Conservation (phyloP, 345 rosid genomes). For the Mallotus nudiflorus region DNA sequence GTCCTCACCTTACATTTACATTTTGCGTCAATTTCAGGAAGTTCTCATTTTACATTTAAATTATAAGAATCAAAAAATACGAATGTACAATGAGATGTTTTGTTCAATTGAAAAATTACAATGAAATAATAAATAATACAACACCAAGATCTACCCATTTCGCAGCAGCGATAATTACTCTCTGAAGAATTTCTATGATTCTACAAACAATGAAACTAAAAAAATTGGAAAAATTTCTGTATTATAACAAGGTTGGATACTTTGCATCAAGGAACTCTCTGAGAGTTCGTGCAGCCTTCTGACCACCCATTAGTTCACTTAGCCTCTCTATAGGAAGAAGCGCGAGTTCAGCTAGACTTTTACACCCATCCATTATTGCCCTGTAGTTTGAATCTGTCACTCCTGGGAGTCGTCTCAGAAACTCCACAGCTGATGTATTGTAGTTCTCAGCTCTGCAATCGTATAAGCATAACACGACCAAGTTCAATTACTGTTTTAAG, state of each 20-base stretch:
- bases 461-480: too few relatives aligned
- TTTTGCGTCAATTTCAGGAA: too few relatives aligned
- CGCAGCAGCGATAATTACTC: background rate
- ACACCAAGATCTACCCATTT: too few relatives aligned
- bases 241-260: conserved; percentile 78
- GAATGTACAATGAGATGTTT: background rate
- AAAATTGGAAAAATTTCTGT: background rate
- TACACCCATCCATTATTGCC: conserved; percentile 83
- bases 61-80: too few relatives aligned
- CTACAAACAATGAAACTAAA: conserved; percentile 1
- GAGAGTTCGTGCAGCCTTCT: conserved; percentile 74
- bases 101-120: conserved; percentile 1
- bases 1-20: too few relatives aligned
- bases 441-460: conserved; percentile 87
- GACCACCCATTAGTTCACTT: conserved; percentile 85
- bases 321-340: conserved; percentile 66
- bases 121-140: background rate
- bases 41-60: too few relatives aligned
- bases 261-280: conserved; percentile 89
- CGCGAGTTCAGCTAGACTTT: conserved; percentile 77
- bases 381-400: conserved; percentile 85
- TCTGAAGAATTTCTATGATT: background rate
- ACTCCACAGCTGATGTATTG: conserved; percentile 90
- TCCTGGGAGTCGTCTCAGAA: conserved; percentile 89
- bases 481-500: too few relatives aligned